Evolutionary conservation across 768 basidiomycete genomes (phyloP).

Genomic region (Boletales sp.): DNA sequence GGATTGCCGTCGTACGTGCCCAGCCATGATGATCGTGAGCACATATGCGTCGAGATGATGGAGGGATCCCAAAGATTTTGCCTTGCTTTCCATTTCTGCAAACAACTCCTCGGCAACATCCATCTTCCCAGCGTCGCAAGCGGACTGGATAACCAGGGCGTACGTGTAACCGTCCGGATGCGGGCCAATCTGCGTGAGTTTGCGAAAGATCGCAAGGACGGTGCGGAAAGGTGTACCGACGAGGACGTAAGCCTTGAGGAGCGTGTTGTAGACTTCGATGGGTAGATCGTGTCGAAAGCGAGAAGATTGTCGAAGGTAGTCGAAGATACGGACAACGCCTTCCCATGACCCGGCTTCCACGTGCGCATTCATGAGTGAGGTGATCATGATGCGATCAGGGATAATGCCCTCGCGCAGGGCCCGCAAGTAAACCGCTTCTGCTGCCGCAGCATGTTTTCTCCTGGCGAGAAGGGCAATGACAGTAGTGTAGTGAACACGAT

Average conservation of each 20-base stretch:
- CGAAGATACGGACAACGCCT: slow-evolving; percentile 68
- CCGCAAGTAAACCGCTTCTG: slow-evolving; percentile 62
- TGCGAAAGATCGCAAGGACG: slow-evolving; percentile 60
- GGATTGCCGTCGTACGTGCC: slow-evolving; percentile 58
- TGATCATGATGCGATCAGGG: slow-evolving; percentile 64
- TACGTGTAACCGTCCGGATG: slow-evolving; percentile 65
- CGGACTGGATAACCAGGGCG: slow-evolving; percentile 72
- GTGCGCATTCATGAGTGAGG: slow-evolving; percentile 77
- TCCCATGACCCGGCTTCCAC: slow-evolving; percentile 78
- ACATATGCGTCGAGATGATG: slow-evolving; percentile 53
- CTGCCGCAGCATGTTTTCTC: slow-evolving; percentile 57
- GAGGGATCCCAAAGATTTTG: slow-evolving; percentile 31
- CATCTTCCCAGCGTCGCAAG: slow-evolving; percentile 71
- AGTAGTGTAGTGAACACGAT: slow-evolving; percentile 56
- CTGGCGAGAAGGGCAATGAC: slow-evolving; percentile 65
- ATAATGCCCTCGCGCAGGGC: slow-evolving; percentile 58
- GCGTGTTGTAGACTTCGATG: slow-evolving; percentile 67
- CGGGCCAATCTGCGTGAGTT: slow-evolving; percentile 45
- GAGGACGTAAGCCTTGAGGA: slow-evolving; percentile 81
- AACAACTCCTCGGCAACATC: slow-evolving; percentile 63
- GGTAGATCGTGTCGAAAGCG: slow-evolving; percentile 39
- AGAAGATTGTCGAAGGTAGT: slow-evolving; percentile 45
- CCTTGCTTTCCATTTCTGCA: slow-evolving; percentile 57
- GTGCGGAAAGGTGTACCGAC: slow-evolving; percentile 72
- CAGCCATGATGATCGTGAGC: slow-evolving; percentile 73